Percentiles rank a stretch among this genome's conserved stretches.
These are phyloP conservation scores for Podospora fimiseda DNA, from an alignment of 495 filamentous ascomycete species.

Conservation along the genomic window DNA sequence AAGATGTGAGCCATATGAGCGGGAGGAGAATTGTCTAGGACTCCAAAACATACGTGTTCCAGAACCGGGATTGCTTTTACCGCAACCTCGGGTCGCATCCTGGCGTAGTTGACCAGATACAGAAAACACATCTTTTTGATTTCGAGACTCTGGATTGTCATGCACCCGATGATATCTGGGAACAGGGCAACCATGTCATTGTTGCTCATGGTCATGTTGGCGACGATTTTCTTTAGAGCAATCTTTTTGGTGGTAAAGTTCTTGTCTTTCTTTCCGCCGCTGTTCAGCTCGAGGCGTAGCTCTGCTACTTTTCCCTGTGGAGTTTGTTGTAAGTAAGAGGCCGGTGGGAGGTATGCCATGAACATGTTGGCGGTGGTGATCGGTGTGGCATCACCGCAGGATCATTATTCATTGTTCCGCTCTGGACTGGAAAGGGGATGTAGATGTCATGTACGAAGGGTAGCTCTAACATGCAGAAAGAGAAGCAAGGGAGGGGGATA, in stretches of 20 bases:
- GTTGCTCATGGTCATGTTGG: constrained; percentile 99
- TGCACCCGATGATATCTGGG: constrained; percentile 88
- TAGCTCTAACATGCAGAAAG: background rate
- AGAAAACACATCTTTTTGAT: constrained; percentile 99
- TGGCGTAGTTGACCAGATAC: constrained; percentile 93
- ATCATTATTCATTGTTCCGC: background rate
- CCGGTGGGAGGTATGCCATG: constrained; percentile 38
- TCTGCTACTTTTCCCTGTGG: constrained; percentile 97
- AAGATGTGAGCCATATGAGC: background rate
- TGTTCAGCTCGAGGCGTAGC: constrained; percentile 88
- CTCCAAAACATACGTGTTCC: constrained; percentile 56
- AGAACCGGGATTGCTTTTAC: constrained; percentile 87
- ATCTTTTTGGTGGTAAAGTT: constrained; percentile 96
- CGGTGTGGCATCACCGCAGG: background rate
- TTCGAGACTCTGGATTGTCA: constrained; percentile 88
- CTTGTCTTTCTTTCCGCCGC: constrained; percentile 96
- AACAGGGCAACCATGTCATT: constrained; percentile 99
- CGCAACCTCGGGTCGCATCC: constrained; percentile 90
- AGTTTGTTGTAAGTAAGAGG: constrained; percentile 33
- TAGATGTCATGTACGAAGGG: background rate
- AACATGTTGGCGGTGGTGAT: constrained; percentile 38
- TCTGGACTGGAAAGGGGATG: too few species aligned
- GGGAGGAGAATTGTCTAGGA: background rate
- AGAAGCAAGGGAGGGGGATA: background rate
- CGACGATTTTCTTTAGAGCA: constrained; percentile 98